These are phyloP conservation scores for Prunus salicina DNA, from an alignment of 306 rosid species.

Conservation along the genomic window DNA sequence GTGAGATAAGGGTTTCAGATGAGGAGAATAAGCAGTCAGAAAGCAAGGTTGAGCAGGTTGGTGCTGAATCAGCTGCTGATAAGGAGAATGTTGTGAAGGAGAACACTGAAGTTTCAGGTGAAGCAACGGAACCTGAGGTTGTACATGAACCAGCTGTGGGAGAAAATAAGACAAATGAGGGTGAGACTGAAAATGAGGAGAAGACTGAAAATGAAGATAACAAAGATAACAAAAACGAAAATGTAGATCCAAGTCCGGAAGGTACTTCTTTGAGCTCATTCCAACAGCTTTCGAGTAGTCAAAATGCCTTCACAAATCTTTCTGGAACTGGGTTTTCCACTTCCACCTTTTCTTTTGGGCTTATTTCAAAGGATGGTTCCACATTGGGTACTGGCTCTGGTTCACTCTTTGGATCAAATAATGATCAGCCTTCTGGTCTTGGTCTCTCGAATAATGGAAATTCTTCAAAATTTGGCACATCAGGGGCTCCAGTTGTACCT, in stretches of 20 bases:
- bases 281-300: constrained; percentile 81
- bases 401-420: constrained; percentile 49
- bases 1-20: constrained; percentile 8
- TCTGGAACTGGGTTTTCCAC: constrained; percentile 88
- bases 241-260: constrained; percentile 46
- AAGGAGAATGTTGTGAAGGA: constrained; percentile 29
- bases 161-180: constrained; percentile 14
- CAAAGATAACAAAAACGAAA: constrained; percentile 43
- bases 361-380: constrained; percentile 54
- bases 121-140: constrained; percentile 22
- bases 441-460: constrained; percentile 66
- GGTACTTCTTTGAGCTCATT: constrained; percentile 68
- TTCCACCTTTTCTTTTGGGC: constrained; percentile 73
- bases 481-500: constrained; percentile 46
- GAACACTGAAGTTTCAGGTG: constrained; percentile 20
- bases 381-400: constrained; percentile 34
- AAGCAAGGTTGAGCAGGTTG: constrained; percentile 26
- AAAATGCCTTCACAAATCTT: constrained; percentile 96
- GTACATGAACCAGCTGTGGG: constrained; percentile 30
- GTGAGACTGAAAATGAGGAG: constrained; percentile 16
- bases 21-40: constrained; percentile 41
- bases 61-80: constrained; percentile 33
- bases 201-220: constrained; percentile 37
- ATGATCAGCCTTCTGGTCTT: constrained; percentile 59
- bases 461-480: constrained; percentile 55